These are phyloP conservation scores for Fusarium anguioides DNA, from an alignment of 2,329 filamentous ascomycete species.

Conservation along the genomic window DNA sequence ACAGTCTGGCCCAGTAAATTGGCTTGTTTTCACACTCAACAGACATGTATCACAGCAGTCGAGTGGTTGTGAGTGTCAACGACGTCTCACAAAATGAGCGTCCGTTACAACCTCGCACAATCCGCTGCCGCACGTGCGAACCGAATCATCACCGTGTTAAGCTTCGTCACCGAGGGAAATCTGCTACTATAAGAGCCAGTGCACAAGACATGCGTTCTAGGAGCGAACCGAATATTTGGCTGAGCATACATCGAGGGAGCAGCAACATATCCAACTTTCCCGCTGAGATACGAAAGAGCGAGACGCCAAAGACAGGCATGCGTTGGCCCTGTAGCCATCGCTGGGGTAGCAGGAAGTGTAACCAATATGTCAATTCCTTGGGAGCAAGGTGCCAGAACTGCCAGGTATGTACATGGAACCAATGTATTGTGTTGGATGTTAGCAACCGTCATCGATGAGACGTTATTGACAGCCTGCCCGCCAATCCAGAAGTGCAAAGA, in stretches of 20 bases:
- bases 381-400: constrained; percentile 38
- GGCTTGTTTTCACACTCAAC: neutral
- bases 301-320: constrained; percentile 19
- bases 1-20: neutral
- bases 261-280: constrained; percentile 1
- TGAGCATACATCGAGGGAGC: constrained; percentile 7
- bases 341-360: constrained; percentile 39
- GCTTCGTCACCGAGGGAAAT: constrained; percentile 7
- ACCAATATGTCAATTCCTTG: constrained; percentile 34
- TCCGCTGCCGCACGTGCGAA: constrained; percentile 29
- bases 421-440: neutral
- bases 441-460: constrained; percentile 18
- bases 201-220: constrained; percentile 7
- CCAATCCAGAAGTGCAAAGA: constrained; percentile 31
- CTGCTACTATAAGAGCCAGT: constrained; percentile 38
- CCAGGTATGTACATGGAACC: constrained; percentile 29
- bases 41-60: constrained; percentile 35
- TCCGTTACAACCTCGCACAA: constrained; percentile 28
- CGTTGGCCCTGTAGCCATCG: constrained; percentile 41
- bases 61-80: constrained; percentile 16
- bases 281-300: neutral
- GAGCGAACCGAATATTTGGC: constrained; percentile 8
- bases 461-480: constrained; percentile 22
- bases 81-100: constrained; percentile 32
- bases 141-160: constrained; percentile 27